A percentile compares a stretch with the other conserved stretches of the same genome.
Conservation (phyloP, 2,329 filamentous ascomycete genomes). For the Cytospora schulzeri region DNA sequence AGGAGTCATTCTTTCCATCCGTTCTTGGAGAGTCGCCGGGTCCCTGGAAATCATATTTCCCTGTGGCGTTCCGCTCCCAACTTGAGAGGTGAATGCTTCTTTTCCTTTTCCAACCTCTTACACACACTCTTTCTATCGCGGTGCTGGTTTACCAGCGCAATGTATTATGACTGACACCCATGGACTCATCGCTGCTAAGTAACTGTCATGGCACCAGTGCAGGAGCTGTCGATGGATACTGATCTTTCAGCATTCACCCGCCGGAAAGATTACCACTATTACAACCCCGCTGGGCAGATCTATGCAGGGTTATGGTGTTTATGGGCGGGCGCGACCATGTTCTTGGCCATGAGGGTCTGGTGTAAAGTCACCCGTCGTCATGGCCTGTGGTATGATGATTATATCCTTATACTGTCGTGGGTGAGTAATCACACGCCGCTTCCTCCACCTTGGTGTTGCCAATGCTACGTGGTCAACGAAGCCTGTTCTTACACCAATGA, state of each 20-base stretch:
- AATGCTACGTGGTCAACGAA: neutral
- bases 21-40: neutral
- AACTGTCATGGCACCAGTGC: conserved; percentile 20
- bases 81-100: neutral
- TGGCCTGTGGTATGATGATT: conserved; percentile 44
- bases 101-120: neutral
- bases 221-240: conserved; percentile 16
- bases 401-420: conserved; percentile 41
- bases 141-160: conserved; percentile 15
- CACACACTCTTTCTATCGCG: conserved; percentile 3
- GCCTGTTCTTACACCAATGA: neutral
- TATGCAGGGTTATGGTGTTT: conserved; percentile 40
- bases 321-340: conserved; percentile 36
- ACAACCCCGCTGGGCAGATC: conserved; percentile 31
- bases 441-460: neutral
- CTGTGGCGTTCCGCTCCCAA: neutral
- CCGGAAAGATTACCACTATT: conserved; percentile 20
- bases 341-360: conserved; percentile 39
- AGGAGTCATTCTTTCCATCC: neutral
- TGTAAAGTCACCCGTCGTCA: conserved; percentile 40
- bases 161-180: neutral
- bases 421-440: conserved; percentile 32
- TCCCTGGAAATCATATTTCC: conserved; percentile 6
- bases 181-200: neutral
- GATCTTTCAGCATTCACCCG: conserved; percentile 1